Conservation (phyloP, 345 rosid genomes). For the Gossypium bickii region DNA sequence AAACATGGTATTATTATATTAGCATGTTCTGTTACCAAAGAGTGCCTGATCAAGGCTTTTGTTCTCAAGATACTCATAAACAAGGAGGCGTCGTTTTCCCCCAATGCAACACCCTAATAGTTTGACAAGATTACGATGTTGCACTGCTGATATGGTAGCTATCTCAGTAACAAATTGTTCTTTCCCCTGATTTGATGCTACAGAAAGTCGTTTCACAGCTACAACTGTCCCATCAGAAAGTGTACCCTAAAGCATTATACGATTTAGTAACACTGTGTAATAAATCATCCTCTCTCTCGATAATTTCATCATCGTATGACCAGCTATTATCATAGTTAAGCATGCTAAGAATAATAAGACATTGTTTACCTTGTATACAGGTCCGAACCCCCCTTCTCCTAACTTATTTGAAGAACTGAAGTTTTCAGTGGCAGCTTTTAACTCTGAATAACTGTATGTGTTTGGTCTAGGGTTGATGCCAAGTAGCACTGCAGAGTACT, state of each 20-base stretch:
- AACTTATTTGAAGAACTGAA: slow-evolving; percentile 32
- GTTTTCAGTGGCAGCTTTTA: slow-evolving; percentile 33
- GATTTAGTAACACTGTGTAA: neutral
- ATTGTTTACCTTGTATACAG: slow-evolving; percentile 34
- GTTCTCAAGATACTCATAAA: no score
- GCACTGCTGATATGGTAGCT: slow-evolving; percentile 41
- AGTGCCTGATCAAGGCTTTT: no score
- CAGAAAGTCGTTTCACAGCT: slow-evolving; percentile 37
- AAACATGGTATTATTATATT: neutral
- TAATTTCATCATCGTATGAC: neutral
- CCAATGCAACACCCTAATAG: no score
- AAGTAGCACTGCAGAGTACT: slow-evolving; percentile 24
- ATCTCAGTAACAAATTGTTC: slow-evolving; percentile 28
- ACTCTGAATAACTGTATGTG: slow-evolving; percentile 30
- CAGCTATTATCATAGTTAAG: neutral
- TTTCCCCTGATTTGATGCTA: slow-evolving; percentile 40
- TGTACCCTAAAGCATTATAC: slow-evolving; percentile 20
- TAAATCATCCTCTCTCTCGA: neutral
- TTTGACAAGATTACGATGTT: slow-evolving; percentile 64
- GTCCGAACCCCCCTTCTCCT: slow-evolving; percentile 41
- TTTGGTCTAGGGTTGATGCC: slow-evolving; percentile 27
- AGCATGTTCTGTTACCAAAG: slow-evolving; percentile 13
- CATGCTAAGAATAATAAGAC: neutral
- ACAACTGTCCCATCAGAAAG: slow-evolving; percentile 34
- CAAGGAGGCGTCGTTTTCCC: no score